These are phyloP conservation scores for Agroathelia rolfsii DNA, from an alignment of 1,284 basidiomycete species.

Conservation along the genomic window DNA sequence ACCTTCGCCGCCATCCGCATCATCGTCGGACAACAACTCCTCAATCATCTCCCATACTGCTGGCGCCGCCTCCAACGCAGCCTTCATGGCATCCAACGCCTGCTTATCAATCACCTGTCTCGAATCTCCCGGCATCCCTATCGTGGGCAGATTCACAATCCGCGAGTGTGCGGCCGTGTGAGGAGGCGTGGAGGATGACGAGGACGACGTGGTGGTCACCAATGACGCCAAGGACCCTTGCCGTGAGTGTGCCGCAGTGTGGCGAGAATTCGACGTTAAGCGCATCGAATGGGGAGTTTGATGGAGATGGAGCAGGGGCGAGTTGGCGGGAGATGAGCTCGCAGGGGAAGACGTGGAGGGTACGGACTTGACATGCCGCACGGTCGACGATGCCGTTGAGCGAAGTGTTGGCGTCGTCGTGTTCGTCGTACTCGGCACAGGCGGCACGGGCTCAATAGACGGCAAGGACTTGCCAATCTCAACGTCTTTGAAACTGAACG, in stretches of 20 bases:
- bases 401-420: conserved; percentile 36
- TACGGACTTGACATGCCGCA: conserved; percentile 10
- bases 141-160: conserved; percentile 18
- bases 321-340: conserved; percentile 12
- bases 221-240: conserved; percentile 50
- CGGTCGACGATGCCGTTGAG: conserved; percentile 15
- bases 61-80: conserved; percentile 61
- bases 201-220: conserved; percentile 29
- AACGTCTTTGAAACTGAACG: conserved; percentile 87
- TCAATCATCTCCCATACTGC: conserved; percentile 65
- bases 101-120: conserved; percentile 58
- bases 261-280: conserved; percentile 2
- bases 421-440: conserved; percentile 23
- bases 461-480: conserved; percentile 79
- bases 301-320: conserved; percentile 11
- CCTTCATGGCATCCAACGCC: conserved; percentile 56
- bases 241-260: conserved; percentile 35
- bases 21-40: conserved; percentile 39
- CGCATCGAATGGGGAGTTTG: conserved; percentile 6
- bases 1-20: conserved; percentile 22
- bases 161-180: conserved; percentile 19
- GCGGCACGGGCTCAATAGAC: conserved; percentile 38
- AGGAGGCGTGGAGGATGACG: conserved; percentile 26
- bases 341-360: conserved; percentile 8
- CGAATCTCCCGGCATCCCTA: conserved; percentile 38